Evolutionary conservation across 805 yeast genomes (phyloP).

Genomic region (Metschnikowia colocasiae): DNA sequence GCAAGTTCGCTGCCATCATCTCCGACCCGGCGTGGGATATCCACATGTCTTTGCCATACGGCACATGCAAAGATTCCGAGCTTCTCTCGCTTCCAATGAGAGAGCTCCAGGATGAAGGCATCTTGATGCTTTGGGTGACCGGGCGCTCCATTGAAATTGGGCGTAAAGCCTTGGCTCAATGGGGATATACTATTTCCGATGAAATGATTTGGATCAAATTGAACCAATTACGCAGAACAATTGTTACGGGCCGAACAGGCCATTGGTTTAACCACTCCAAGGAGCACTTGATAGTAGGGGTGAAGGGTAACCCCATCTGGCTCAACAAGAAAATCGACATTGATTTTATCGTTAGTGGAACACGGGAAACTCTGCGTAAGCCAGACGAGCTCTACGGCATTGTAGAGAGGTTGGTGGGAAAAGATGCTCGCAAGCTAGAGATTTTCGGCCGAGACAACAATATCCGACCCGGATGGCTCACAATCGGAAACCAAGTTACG

Average conservation of each 20-base stretch:
- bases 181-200: constrained; percentile 81
- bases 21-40: constrained; percentile 98
- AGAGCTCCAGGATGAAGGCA: constrained; percentile 76
- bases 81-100: constrained; percentile 62
- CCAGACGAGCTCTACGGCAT: constrained; percentile 88
- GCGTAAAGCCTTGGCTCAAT: constrained; percentile 62
- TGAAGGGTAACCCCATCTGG: constrained; percentile 80
- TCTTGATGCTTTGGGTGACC: constrained; percentile 88
- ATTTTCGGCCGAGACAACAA: constrained; percentile 88
- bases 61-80: constrained; percentile 75
- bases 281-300: constrained; percentile 82
- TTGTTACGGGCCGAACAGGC: constrained; percentile 94
- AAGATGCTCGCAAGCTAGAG: constrained; percentile 73
- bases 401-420: constrained; percentile 80
- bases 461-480: constrained; percentile 86
- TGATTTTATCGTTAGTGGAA: constrained; percentile 74
- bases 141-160: constrained; percentile 92
- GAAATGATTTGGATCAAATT: constrained; percentile 90
- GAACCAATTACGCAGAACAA: constrained; percentile 81
- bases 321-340: constrained; percentile 61
- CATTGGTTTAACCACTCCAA: constrained; percentile 96
- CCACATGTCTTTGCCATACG: constrained; percentile 80
- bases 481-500: constrained; percentile 74
- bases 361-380: constrained; percentile 85
- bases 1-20: constrained; percentile 76